Base-by-base conservation (phyloP, 2,329 filamentous ascomycete species). In the Pezicula carpinea region DNA sequence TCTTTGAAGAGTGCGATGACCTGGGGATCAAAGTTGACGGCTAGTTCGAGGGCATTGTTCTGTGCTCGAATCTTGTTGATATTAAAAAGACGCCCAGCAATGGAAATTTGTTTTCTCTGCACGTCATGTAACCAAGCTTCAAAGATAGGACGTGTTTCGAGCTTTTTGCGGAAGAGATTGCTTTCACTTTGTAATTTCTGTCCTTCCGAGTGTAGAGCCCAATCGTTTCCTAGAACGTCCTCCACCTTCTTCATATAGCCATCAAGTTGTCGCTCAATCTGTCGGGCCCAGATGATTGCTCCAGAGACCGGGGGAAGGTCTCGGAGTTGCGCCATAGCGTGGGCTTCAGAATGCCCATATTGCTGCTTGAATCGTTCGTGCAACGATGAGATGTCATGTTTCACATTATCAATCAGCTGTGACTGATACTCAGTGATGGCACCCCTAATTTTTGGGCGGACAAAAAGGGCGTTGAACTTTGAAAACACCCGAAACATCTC, bases 401-500 rank as follows among this genome's bases (percentile, higher is more conserved):
- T 97, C 60, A 99, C 93, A 59, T 95, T 96, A 60, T 96, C 91
- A 65, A 99, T 96, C 29, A 99, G 82, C 67, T 96, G 91, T 4
- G 92, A 93, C 67, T 99, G 93, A 65, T 99, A 99, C 69, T 99
- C 92, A 36, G 90, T 88, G 61, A 99, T 99, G 46, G 93, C 95
- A 56, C 95, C 91, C 55, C 93, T 85, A 69, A 99, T 97, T 76
- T 99, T 99, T n/a, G 93, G 93, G 50, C 93, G 83, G 47, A 99
- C 92, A 59, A 99, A 95, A 23, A 99, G 83, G 2, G 93, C 93
- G 64, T 99, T 99, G 79, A 99, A 99, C 65, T 97, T 97, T 44
- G 93, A 97, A 66, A 99, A 99, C 52, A 99, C 93, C 46, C 95
- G 87, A 67, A 99, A 99, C 93, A 99, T 99, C 69, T 99, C 95